phyloP scores from a whole-genome alignment of 108 stramenopile genomes.

The Pseudonitzschia pungens region DNA sequence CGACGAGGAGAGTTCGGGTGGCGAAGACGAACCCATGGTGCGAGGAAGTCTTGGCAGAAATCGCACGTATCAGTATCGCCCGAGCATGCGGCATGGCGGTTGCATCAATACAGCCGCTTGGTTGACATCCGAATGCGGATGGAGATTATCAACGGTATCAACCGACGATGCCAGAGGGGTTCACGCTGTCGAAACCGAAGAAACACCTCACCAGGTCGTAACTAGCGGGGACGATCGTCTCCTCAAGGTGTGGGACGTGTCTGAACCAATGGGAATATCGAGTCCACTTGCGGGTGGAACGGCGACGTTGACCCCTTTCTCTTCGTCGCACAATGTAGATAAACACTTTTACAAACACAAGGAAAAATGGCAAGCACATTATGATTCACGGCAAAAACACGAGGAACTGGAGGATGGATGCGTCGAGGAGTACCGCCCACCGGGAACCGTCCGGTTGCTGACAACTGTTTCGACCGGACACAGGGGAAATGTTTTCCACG shows the following conservation, averaged over 20 bases:
- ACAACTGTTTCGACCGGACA: conserved; percentile 74
- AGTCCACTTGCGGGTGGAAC: conserved; percentile 59
- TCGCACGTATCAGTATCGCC: not conserved
- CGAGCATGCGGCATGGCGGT: conserved; percentile 69
- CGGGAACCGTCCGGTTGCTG: conserved; percentile 66
- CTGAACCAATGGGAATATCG: conserved; percentile 68
- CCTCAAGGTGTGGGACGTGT: conserved; percentile 81
- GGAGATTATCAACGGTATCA: conserved; percentile 58
- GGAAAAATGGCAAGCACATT: conserved; percentile 6
- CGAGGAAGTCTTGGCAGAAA: not conserved
- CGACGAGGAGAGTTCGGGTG: conserved; percentile 17
- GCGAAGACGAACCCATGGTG: conserved; percentile 9
- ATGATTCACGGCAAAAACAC: not conserved
- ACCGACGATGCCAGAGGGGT: conserved; percentile 1
- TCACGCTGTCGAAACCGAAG: conserved; percentile 21
- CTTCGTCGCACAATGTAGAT: conserved; percentile 22
- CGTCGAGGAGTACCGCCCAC: conserved; percentile 12
- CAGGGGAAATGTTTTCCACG: conserved; percentile 76
- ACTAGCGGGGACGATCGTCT: conserved; percentile 77
- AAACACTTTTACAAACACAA: conserved; percentile 3
- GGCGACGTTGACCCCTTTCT: conserved; percentile 62
- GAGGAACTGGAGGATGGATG: not conserved
- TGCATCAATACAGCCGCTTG: conserved; percentile 88
- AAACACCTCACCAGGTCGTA: conserved; percentile 70
- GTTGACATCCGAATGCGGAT: conserved; percentile 55